Base-by-base conservation (phyloP, 2,329 filamentous ascomycete species). In the Incumbomyces delicatus region DNA sequence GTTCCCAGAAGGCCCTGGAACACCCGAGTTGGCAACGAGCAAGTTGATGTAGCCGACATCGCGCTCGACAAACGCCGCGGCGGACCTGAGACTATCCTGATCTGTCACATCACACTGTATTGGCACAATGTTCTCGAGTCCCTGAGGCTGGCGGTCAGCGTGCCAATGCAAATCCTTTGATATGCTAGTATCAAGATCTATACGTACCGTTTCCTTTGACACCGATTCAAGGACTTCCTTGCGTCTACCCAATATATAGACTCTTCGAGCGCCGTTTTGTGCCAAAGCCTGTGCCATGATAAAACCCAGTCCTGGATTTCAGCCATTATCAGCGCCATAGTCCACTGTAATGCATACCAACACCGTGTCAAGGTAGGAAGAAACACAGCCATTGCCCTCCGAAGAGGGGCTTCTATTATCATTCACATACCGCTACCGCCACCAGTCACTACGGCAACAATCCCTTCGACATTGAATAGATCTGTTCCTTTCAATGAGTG, bases 221-320 rank as follows among this genome's bases (percentile, higher is more conserved):
- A 71, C 71, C 16, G 60, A 58, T 31, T 50, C 6, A 16, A 76
- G 65, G 1, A 61, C 58, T n/a, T 71, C 63, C 49, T 62, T 57
- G 1, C 73, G 69, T 2, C 73, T 67, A 14, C 71, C 72, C 8
- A 75, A 57, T 43, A 76, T 72, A 58, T 74, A 76, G 41, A 76
- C 69, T 49, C 69, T 73, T 36, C 65, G 64, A 5, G 73, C 73
- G 6, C 73, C 71, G 37, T 74, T 74, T 14, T 63, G 60, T 12
- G 59, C 65, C 0, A 71, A 60, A 0, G 69, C 63, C 40, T 62
- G 59, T 5, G 70, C 66, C 48, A 69, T 68, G 47, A 64, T 66
- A 1, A 66, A 59, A 3, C 69, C 69, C 6, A 72, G 49, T n/a
- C n/a, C n/a, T n/a, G n/a, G n/a, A n/a, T n/a, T n/a, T n/a, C n/a